Conservation (phyloP, 1,284 basidiomycete species). For the Ceratobasidium sp. region DNA sequence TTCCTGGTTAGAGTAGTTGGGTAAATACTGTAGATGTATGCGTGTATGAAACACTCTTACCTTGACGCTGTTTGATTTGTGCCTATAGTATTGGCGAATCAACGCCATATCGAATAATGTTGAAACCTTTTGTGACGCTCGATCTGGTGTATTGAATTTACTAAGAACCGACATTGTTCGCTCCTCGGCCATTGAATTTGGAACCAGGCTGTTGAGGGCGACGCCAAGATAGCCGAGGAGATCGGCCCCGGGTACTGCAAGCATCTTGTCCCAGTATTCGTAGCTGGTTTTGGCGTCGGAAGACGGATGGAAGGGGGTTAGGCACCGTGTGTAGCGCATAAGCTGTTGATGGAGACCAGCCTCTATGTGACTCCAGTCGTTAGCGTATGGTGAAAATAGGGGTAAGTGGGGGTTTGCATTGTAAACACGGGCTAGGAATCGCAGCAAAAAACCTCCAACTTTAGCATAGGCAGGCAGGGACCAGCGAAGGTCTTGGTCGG, state of each 20-base stretch:
- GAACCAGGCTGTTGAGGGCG: not conserved
- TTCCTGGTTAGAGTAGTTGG: not conserved
- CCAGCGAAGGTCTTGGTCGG: conserved; percentile 32
- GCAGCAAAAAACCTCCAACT: conserved; percentile 29
- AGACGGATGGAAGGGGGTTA: conserved; percentile 8
- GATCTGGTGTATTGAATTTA: conserved; percentile 21
- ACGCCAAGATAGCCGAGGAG: conserved; percentile 5
- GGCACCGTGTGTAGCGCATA: conserved; percentile 6
- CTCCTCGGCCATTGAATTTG: conserved; percentile 24
- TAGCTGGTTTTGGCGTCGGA: not conserved
- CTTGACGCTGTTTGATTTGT: not conserved
- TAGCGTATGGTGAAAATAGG: conserved; percentile 13
- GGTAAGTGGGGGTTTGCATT: conserved; percentile 1
- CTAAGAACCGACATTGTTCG: conserved; percentile 19
- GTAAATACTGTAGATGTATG: not conserved
- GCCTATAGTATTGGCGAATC: conserved; percentile 25
- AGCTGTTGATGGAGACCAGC: not conserved
- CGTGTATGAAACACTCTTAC: not conserved
- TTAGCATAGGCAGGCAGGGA: conserved; percentile 34
- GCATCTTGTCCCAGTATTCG: conserved; percentile 24
- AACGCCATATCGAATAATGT: conserved; percentile 13
- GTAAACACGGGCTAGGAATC: conserved; percentile 11
- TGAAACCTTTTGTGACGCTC: conserved; percentile 15
- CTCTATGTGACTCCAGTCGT: conserved; percentile 4
- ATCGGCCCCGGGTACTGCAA: conserved; percentile 7